Evolutionary conservation across 495 filamentous ascomycete species (phyloP).

Genomic region (Trichocladium uniseriatum): DNA sequence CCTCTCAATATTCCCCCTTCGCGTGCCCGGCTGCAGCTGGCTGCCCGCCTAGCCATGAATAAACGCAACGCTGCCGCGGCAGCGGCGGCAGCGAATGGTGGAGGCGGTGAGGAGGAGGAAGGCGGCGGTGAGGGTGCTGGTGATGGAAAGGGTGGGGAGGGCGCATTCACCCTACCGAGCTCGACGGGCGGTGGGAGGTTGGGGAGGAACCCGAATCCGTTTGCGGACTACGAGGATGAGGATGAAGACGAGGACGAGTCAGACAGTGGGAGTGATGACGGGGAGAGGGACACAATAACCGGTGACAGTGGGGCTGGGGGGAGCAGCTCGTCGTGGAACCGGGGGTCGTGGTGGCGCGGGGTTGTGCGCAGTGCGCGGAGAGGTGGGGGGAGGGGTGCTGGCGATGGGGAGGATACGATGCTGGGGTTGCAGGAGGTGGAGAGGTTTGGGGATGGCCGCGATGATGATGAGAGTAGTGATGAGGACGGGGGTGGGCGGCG

Average conservation of each 20-base stretch:
- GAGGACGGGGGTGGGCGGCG: conserved; percentile 14
- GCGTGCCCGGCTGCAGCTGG: conserved; percentile 76
- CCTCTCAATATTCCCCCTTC: conserved; percentile 74
- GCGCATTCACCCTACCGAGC: conserved; percentile 16
- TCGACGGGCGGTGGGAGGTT: conserved; percentile 19
- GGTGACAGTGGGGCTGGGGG: conserved; percentile 6
- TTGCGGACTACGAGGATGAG: conserved; percentile 42
- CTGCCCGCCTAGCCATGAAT: conserved; percentile 70
- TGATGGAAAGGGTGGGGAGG: conserved; percentile 17
- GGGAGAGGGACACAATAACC: conserved; percentile 27
- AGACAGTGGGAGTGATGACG: conserved; percentile 24
- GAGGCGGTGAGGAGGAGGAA: conserved; percentile 6
- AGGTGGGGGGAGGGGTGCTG: neutral
- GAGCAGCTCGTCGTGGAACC: conserved; percentile 21
- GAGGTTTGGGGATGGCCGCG: conserved; percentile 38
- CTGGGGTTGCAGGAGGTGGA: conserved; percentile 24
- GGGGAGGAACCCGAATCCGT: conserved; percentile 41
- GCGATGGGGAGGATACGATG: neutral
- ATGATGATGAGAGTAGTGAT: conserved; percentile 31
- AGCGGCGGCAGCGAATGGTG: conserved; percentile 25
- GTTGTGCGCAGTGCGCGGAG: conserved; percentile 26
- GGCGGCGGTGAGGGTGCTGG: neutral
- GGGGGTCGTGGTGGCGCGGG: conserved; percentile 40
- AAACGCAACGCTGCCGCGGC: conserved; percentile 49
- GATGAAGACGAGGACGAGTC: conserved; percentile 37